Percentiles rank a stretch among this genome's conserved stretches.
These are phyloP conservation scores for Podospora pseudoanserina DNA, from an alignment of 495 filamentous ascomycete genomes.

Conservation along the genomic window DNA sequence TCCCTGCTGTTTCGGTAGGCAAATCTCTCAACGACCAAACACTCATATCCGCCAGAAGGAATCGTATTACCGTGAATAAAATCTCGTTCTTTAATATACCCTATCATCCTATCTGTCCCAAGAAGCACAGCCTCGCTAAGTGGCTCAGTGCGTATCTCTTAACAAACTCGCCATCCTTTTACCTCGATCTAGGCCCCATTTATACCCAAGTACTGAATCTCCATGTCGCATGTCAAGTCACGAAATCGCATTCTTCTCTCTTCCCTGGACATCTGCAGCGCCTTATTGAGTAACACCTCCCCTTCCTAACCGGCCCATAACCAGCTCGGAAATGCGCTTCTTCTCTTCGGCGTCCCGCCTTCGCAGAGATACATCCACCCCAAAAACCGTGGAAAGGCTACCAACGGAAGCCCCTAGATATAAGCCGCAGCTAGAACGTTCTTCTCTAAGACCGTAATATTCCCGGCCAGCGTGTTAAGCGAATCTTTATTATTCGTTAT, in stretches of 20 bases:
- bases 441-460: not conserved
- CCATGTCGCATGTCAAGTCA: not conserved
- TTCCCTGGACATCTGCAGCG: not conserved
- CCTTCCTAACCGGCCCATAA: not conserved
- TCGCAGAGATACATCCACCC: not conserved
- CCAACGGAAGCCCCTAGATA: not conserved
- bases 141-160: not conserved
- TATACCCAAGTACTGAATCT: not conserved
- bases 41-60: not conserved
- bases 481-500: not conserved
- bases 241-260: not conserved
- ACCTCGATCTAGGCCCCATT: not conserved
- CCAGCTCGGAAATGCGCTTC: not conserved
- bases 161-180: not conserved
- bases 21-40: not conserved
- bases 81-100: not conserved
- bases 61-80: not conserved
- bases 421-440: not conserved
- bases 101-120: not conserved
- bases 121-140: not conserved
- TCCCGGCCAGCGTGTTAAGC: not conserved
- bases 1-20: not conserved
- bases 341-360: not conserved
- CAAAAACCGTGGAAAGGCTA: not conserved
- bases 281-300: not conserved